Conservation (phyloP, 1,284 basidiomycete genomes). For the Irpex sp. region DNA sequence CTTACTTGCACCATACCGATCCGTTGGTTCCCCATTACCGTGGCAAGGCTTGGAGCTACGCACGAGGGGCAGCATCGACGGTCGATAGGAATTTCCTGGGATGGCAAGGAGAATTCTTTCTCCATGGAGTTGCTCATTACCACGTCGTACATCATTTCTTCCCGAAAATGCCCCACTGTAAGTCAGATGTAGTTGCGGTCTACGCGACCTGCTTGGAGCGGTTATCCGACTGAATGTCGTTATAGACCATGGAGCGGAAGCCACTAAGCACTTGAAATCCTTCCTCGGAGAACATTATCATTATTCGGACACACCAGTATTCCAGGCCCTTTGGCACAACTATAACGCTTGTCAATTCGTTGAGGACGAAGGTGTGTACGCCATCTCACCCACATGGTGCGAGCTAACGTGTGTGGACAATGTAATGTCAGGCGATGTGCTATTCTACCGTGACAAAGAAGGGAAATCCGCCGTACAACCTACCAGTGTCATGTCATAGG, state of each 20-base stretch:
- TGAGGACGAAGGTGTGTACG: slow-evolving; percentile 47
- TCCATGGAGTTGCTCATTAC: slow-evolving; percentile 36
- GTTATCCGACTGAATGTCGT: not conserved
- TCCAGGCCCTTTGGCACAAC: slow-evolving; percentile 52
- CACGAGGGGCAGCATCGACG: slow-evolving; percentile 57
- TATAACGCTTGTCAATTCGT: slow-evolving; percentile 69
- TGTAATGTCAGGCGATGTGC: not conserved
- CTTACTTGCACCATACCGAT: slow-evolving; percentile 58
- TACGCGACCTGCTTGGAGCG: not conserved
- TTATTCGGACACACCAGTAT: slow-evolving; percentile 43
- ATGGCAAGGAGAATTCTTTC: slow-evolving; percentile 36
- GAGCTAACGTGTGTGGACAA: not conserved
- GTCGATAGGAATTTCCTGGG: slow-evolving; percentile 54
- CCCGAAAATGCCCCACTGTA: slow-evolving; percentile 25
- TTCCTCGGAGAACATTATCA: slow-evolving; percentile 54
- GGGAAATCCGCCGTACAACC: not conserved
- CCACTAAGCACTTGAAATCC: slow-evolving; percentile 45
- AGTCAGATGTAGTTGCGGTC: slow-evolving; percentile 6
- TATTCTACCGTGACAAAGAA: not conserved
- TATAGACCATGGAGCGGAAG: slow-evolving; percentile 44
- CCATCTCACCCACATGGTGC: not conserved
- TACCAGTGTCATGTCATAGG: not conserved
- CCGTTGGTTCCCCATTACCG: slow-evolving; percentile 28
- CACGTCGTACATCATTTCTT: slow-evolving; percentile 33
- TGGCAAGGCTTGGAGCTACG: slow-evolving; percentile 44